Evolutionary conservation across 1,284 basidiomycete species (phyloP).

Genomic region (Apiotrichum akiyoshidainum): DNA sequence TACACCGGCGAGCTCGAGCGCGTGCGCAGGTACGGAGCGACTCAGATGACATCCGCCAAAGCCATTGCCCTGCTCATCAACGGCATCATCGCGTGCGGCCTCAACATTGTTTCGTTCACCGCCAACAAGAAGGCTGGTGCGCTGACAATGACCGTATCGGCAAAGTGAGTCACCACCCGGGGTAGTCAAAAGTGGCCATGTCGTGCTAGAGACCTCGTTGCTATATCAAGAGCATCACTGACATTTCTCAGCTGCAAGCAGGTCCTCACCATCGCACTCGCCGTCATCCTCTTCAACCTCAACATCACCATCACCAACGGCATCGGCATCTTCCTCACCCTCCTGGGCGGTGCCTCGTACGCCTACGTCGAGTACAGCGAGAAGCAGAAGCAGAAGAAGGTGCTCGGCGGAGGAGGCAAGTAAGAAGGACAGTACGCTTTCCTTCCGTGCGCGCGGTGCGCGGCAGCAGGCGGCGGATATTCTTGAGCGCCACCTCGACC

Average conservation of each 20-base stretch:
- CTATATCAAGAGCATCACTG: background rate
- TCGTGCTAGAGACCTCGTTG: no score
- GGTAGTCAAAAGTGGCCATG: no score
- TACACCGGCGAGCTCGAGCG: conserved; percentile 71
- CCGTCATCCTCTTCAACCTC: conserved; percentile 76
- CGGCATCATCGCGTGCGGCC: conserved; percentile 77
- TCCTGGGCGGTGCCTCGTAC: conserved; percentile 77
- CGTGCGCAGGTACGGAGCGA: conserved; percentile 58
- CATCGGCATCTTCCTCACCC: conserved; percentile 73
- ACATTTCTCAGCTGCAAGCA: conserved; percentile 65
- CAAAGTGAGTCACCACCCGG: conserved; percentile 37
- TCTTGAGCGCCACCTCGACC: no score
- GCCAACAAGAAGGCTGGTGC: conserved; percentile 82
- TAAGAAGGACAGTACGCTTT: no score
- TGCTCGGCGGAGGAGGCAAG: background rate
- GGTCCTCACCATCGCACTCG: conserved; percentile 82
- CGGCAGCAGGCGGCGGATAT: no score
- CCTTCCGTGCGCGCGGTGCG: no score
- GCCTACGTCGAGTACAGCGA: conserved; percentile 68
- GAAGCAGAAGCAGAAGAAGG: conserved; percentile 56
- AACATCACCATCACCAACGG: conserved; percentile 73
- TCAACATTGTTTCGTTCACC: conserved; percentile 88
- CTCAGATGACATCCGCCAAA: conserved; percentile 57
- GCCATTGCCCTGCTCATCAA: conserved; percentile 66
- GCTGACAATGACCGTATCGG: conserved; percentile 49